These are phyloP conservation scores for Myxozyma geophila DNA, from an alignment of 805 yeast species.

Conservation along the genomic window DNA sequence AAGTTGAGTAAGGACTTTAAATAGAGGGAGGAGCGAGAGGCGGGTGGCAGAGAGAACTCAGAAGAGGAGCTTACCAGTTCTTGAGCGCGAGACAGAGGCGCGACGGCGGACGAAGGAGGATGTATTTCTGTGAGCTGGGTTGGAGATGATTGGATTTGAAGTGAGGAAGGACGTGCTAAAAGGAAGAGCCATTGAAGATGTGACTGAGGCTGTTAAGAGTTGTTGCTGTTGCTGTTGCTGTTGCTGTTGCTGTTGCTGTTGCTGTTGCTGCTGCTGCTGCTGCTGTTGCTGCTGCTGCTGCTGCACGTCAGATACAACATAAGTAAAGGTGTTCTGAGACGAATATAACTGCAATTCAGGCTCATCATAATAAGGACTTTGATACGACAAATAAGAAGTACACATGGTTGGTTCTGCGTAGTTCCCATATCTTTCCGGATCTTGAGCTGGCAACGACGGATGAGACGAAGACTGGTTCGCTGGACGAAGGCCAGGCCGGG, in stretches of 20 bases:
- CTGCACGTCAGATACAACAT: too few species aligned
- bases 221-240: conserved; percentile 7
- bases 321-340: too few species aligned
- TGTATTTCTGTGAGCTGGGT: neutral
- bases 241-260: neutral
- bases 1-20: neutral
- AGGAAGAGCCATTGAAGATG: conserved; percentile 1
- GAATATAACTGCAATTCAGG: too few species aligned
- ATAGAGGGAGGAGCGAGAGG: neutral
- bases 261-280: neutral
- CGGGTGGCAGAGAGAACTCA: neutral
- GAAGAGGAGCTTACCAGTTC: conserved; percentile 16
- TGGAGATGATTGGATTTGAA: neutral
- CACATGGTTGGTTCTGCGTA: too few species aligned
- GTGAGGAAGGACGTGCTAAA: neutral
- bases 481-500: too few species aligned
- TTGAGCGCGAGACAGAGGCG: conserved; percentile 15
- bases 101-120: neutral
- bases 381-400: too few species aligned
- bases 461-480: too few species aligned
- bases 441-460: too few species aligned
- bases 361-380: too few species aligned
- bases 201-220: neutral
- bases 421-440: too few species aligned
- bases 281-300: too few species aligned